Evolutionary conservation across 2,329 filamentous ascomycete species (phyloP), one percentile per base, ranked within the genome.

Genomic region (Microsporum canis): DNA sequence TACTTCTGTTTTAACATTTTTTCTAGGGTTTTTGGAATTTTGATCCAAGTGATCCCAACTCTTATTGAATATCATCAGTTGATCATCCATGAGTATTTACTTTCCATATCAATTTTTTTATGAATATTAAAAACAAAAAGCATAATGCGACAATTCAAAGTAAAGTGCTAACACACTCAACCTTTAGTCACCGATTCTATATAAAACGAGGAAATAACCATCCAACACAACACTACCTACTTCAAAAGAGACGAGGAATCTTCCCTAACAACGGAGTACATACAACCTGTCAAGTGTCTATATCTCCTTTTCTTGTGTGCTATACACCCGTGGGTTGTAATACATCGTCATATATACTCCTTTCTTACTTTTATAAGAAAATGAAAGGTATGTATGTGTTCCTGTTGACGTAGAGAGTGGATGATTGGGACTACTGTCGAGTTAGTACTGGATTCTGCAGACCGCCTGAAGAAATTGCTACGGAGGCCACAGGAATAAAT

Each of bases 281-380:
- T 6, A 43, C 14, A 4, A 23, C n/a, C n/a, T 43, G 17, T 43
- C 3, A 6, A 43, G 4, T 6, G 14, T 43, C 39, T n/a, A n/a
- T 43, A 2, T 0, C 17, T 43, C 14, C 39, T 5, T 1, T 23
- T 2, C 39, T 6, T n/a, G 0, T 23, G 39, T 43, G 14, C 39
- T 43, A 6, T 43, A 43, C 39, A 43, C 39, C 10, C 49, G 39
- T 3, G 39, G 39, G 39, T n/a, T 43, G 17, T 43, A 43, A n/a
- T 43, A 43, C 56, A 58, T 58, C 5, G 56, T 58, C 56, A 58
- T 58, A 12, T 58, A 58, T 12, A 41, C 56, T 6, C 36, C 56
- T 27, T 58, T 58, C 33, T 58, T 5, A 10, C 39, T 45, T 27
- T 58, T 58, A n/a, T 58, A 43, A 27, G 56, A 58, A 41, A 58